Percentiles rank a stretch among this genome's conserved stretches.
These are phyloP conservation scores for Tylopilus intermedius DNA, from an alignment of 768 basidiomycete species.

Conservation along the genomic window DNA sequence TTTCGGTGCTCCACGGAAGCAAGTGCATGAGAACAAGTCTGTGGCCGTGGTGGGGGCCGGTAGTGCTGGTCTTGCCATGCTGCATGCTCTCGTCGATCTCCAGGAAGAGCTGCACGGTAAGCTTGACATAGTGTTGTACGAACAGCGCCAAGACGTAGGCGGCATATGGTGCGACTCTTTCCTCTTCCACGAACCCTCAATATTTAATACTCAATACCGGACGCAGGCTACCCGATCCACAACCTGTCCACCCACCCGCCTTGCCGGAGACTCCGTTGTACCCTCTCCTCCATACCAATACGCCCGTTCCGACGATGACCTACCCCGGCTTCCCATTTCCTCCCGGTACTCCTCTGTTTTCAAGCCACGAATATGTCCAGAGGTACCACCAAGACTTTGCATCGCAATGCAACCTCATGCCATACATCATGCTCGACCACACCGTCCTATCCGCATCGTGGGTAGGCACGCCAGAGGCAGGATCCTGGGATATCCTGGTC, in stretches of 20 bases:
- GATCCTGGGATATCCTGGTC: conserved; percentile 44
- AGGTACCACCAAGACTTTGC: conserved; percentile 46
- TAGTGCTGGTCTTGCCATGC: conserved; percentile 49
- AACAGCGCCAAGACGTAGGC: conserved; percentile 49
- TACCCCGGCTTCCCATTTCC: conserved; percentile 53
- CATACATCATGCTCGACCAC: conserved; percentile 37
- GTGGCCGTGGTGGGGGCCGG: conserved; percentile 58
- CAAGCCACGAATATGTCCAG: conserved; percentile 42
- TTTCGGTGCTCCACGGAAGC: background rate
- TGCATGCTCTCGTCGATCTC: conserved; percentile 48
- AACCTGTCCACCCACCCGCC: conserved; percentile 34
- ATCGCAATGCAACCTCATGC: conserved; percentile 33
- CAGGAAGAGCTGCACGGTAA: conserved; percentile 33
- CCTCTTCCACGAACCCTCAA: no score
- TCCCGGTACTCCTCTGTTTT: conserved; percentile 41
- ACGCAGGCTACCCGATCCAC: conserved; percentile 33
- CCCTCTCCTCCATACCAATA: conserved; percentile 50
- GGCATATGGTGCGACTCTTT: conserved; percentile 45
- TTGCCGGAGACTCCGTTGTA: conserved; percentile 55
- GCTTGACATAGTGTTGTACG: conserved; percentile 51
- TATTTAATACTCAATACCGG: no score
- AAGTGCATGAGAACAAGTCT: conserved; percentile 31
- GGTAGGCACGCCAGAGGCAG: conserved; percentile 35
- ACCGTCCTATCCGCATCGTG: conserved; percentile 40
- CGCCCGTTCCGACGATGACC: conserved; percentile 53